phyloP scores from a whole-genome alignment of 2,329 filamentous ascomycete genomes.

The Epicoccum sorghinum region DNA sequence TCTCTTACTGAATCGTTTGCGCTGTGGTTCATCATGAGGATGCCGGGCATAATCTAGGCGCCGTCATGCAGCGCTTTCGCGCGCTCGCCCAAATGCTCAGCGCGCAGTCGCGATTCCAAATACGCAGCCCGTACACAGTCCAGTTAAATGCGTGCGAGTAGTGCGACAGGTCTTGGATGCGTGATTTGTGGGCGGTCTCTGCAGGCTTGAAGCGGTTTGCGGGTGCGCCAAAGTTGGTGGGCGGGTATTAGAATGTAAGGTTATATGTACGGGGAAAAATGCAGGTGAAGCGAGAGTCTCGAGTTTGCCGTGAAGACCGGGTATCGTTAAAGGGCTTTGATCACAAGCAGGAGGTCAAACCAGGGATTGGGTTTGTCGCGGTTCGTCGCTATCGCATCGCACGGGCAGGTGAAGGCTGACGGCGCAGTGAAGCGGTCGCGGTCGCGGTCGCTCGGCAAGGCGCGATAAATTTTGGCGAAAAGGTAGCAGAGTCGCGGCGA shows the following conservation, averaged over 20 bases:
- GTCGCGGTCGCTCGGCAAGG: slow-evolving; percentile 19
- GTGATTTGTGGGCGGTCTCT: neutral
- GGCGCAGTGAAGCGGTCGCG: slow-evolving; percentile 19
- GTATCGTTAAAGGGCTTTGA: slow-evolving; percentile 18
- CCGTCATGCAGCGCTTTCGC: slow-evolving; percentile 36
- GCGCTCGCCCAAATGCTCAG: slow-evolving; percentile 34
- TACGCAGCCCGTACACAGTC: neutral
- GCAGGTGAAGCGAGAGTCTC: neutral
- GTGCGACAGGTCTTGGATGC: neutral
- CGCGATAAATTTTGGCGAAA: neutral
- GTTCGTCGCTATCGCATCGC: slow-evolving; percentile 12
- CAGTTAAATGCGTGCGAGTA: neutral
- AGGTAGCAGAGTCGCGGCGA: slow-evolving; percentile 6
- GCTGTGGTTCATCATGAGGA: slow-evolving; percentile 56
- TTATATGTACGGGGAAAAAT: neutral
- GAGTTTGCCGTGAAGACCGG: slow-evolving; percentile 8
- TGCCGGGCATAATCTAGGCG: slow-evolving; percentile 54
- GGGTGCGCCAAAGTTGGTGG: neutral
- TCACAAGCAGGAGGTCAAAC: slow-evolving; percentile 11
- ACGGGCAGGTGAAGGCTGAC: slow-evolving; percentile 7
- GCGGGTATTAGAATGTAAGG: neutral
- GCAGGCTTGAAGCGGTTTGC: neutral
- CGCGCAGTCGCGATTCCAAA: slow-evolving; percentile 7
- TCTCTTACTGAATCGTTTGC: slow-evolving; percentile 43
- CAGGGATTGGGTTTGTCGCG: slow-evolving; percentile 9